Evolutionary conservation across 257 asterid genomes (phyloP).

Genomic region (Capsicum chinense): DNA sequence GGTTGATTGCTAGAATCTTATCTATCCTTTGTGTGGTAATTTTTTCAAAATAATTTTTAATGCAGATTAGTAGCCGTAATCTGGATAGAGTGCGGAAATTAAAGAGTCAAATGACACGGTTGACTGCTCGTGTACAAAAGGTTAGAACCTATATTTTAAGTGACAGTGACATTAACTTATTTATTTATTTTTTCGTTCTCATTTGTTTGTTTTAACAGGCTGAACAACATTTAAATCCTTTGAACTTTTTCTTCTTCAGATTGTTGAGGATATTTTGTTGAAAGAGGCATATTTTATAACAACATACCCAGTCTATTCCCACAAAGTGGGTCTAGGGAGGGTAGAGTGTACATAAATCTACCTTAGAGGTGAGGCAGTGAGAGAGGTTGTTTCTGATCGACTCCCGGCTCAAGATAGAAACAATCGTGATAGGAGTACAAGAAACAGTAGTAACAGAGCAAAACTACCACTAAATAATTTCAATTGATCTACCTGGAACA

Average conservation of each 20-base stretch:
- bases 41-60: conserved; percentile 5
- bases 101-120: conserved; percentile 94
- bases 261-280: not conserved
- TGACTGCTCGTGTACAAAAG: conserved; percentile 97
- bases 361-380: no score
- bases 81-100: conserved; percentile 84
- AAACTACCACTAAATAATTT: no score
- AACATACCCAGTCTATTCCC: no score
- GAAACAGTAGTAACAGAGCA: no score
- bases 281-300: conserved; percentile 6
- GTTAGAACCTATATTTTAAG: conserved; percentile 39
- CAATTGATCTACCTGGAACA: no score
- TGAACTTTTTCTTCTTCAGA: not conserved
- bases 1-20: conserved; percentile 21
- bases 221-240: not conserved
- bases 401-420: no score
- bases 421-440: no score
- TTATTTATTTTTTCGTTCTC: conserved; percentile 10
- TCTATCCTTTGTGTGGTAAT: not conserved
- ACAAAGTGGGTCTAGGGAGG: no score
- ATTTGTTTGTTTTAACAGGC: not conserved
- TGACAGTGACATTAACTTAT: conserved; percentile 1
- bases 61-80: conserved; percentile 93
- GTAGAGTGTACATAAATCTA: no score
- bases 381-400: no score